Conservation (phyloP, 2,329 filamentous ascomycete species). For the Rhynchosporium secalis region DNA sequence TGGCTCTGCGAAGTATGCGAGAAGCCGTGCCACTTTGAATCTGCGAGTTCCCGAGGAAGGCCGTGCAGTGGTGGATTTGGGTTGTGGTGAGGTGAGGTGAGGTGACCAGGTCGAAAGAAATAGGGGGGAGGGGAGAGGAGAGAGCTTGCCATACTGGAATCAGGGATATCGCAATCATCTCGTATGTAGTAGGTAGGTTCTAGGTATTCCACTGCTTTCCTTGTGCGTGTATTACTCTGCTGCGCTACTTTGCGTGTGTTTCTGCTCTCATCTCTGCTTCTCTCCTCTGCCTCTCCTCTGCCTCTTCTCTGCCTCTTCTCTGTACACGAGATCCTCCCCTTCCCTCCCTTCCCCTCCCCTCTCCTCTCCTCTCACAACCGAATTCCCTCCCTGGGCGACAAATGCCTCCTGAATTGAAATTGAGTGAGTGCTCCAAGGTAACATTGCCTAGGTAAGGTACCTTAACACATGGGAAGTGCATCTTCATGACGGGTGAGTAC, state of each 20-base stretch:
- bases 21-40: conserved; percentile 2
- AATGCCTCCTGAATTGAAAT: neutral
- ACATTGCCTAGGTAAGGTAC: neutral
- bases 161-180: neutral
- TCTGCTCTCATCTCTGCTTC: no score
- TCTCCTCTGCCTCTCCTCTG: no score
- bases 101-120: neutral
- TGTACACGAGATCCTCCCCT: no score
- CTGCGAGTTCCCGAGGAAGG: conserved; percentile 14
- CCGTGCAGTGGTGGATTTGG: neutral
- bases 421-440: neutral
- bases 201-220: neutral
- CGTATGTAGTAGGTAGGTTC: neutral
- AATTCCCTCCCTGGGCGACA: neutral
- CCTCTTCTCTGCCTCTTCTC: no score
- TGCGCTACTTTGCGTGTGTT: no score
- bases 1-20: neutral
- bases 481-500: neutral
- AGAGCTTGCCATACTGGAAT: neutral
- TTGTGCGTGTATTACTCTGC: no score
- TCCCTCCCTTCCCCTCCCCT: no score
- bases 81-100: neutral
- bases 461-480: neutral
- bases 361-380: no score
- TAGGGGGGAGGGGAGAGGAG: neutral